phyloP scores from a whole-genome alignment of 371 early-diverging fungal species.

The Lichtheimia ornata region DNA sequence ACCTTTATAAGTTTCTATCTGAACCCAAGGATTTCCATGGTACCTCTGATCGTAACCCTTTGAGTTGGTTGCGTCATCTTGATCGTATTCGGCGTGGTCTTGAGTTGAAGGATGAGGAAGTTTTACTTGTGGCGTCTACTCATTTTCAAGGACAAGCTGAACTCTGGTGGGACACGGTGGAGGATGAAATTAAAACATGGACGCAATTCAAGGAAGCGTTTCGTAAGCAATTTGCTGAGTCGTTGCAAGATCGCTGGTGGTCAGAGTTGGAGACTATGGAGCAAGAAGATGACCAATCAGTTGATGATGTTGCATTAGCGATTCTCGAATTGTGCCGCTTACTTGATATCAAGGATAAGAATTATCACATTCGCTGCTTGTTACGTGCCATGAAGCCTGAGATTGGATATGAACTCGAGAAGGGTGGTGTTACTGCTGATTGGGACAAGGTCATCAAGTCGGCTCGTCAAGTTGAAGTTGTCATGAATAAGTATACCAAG shows the following conservation, averaged over 20 bases:
- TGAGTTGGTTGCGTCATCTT: background rate
- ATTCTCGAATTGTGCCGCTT: background rate
- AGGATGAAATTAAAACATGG: background rate
- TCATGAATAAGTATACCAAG: no score
- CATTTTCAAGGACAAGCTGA: background rate
- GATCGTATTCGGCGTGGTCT: background rate
- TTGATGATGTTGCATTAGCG: background rate
- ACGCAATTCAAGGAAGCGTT: background rate
- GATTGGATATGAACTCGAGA: slow-evolving; percentile 3
- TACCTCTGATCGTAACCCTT: background rate
- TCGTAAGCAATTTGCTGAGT: background rate
- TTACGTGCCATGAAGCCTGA: background rate
- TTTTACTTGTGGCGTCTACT: background rate
- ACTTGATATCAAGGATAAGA: background rate
- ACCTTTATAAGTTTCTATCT: background rate
- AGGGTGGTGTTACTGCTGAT: background rate
- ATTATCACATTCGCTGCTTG: background rate
- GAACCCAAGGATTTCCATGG: background rate
- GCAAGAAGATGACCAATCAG: background rate
- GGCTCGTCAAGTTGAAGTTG: background rate
- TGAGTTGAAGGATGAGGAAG: background rate
- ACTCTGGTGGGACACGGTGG: background rate
- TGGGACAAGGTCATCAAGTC: background rate
- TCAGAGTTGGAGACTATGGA: background rate
- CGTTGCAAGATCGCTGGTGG: background rate